phyloP scores from a whole-genome alignment of 78 protist genomes.

The Planoprotostelium fungivorum region DNA sequence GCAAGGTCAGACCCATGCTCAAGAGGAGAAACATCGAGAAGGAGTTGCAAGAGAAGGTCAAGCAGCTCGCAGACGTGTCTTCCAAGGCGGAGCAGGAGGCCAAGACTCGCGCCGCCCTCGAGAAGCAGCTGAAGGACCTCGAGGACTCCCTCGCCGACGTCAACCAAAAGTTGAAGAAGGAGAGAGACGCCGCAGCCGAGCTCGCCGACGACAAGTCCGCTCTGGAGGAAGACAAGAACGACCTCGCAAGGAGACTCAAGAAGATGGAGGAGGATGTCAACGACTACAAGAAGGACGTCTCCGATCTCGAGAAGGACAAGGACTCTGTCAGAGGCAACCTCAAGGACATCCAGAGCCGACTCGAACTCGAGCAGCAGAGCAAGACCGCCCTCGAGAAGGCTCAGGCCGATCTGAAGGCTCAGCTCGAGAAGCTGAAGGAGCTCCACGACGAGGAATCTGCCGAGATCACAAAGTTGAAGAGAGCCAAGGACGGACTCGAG shows the following conservation, averaged over 20 bases:
- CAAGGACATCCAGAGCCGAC: conserved; percentile 19
- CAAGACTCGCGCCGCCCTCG: conserved; percentile 20
- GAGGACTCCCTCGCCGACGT: conserved; percentile 40
- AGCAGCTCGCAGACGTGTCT: conserved; percentile 33
- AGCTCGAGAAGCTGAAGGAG: neutral
- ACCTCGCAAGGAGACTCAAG: conserved; percentile 38
- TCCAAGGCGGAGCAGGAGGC: conserved; percentile 6
- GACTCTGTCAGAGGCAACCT: conserved; percentile 6
- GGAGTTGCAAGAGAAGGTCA: conserved; percentile 64
- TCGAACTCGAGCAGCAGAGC: conserved; percentile 50
- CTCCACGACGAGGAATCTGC: conserved; percentile 7
- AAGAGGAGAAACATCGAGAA: conserved; percentile 68
- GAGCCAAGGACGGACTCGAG: conserved; percentile 48
- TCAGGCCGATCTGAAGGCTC: neutral
- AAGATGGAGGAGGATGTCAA: conserved; percentile 57
- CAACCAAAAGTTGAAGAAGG: conserved; percentile 39
- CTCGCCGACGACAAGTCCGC: conserved; percentile 41
- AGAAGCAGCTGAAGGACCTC: conserved; percentile 38
- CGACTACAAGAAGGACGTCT: conserved; percentile 48
- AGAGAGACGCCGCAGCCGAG: conserved; percentile 43
- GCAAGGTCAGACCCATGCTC: conserved; percentile 59
- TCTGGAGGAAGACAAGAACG: conserved; percentile 47
- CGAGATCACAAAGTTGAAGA: conserved; percentile 11
- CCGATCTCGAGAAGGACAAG: conserved; percentile 52
- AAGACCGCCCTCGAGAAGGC: conserved; percentile 33